A percentile compares a stretch with the other conserved stretches of the same genome.
These are phyloP conservation scores for Penicillium ochrochloron DNA, from an alignment of 495 filamentous ascomycete genomes.

Conservation along the genomic window DNA sequence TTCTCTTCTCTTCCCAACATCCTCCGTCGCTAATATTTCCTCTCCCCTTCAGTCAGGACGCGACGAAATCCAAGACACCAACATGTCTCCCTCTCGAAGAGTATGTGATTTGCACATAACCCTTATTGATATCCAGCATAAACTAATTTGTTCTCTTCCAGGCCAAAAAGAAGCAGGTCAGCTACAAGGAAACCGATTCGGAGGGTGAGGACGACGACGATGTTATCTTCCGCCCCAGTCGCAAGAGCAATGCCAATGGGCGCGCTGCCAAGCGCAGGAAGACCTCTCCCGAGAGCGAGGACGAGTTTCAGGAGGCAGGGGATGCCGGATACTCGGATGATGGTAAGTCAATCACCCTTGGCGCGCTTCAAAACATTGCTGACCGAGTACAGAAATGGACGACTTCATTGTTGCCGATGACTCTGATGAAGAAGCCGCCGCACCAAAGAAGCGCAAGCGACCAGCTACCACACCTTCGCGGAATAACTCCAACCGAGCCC, in stretches of 20 bases:
- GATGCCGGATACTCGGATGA: slow-evolving; percentile 60
- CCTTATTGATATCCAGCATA: background rate
- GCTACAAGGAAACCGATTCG: slow-evolving; percentile 54
- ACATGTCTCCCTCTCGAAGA: slow-evolving; percentile 52
- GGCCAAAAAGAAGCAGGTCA: slow-evolving; percentile 51
- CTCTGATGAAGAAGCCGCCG: slow-evolving; percentile 71
- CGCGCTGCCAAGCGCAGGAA: slow-evolving; percentile 57
- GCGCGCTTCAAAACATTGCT: slow-evolving; percentile 16
- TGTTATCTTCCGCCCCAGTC: slow-evolving; percentile 49
- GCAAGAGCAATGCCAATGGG: slow-evolving; percentile 38
- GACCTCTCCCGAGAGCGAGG: slow-evolving; percentile 59
- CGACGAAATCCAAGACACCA: slow-evolving; percentile 25
- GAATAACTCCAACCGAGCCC: slow-evolving; percentile 64
- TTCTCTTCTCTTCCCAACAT: slow-evolving; percentile 12
- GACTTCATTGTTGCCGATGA: slow-evolving; percentile 86
- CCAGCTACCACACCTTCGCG: slow-evolving; percentile 52
- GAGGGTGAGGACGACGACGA: slow-evolving; percentile 63
- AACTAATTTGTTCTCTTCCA: slow-evolving; percentile 25
- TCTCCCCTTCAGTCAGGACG: slow-evolving; percentile 23
- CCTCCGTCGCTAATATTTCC: slow-evolving; percentile 18
- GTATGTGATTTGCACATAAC: slow-evolving; percentile 30
- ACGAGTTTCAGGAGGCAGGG: slow-evolving; percentile 68
- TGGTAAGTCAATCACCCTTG: slow-evolving; percentile 48
- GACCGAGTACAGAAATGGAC: slow-evolving; percentile 64
- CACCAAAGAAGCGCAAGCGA: slow-evolving; percentile 75